Evolutionary conservation across 2,329 filamentous ascomycete genomes (phyloP).

Genomic region (Xenoacremonium recifei): DNA sequence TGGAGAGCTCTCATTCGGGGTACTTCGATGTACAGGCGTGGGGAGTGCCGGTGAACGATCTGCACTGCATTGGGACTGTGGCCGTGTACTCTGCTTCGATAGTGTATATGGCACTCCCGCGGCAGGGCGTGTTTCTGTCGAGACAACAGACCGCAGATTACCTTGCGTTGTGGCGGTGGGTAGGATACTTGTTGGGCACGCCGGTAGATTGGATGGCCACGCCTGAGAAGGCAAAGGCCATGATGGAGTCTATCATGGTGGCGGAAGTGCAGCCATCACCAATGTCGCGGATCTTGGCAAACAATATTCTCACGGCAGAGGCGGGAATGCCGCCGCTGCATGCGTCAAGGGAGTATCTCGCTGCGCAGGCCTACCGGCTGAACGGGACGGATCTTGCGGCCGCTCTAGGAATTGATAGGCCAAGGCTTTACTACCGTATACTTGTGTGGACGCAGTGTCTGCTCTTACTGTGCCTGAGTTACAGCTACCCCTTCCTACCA

Average conservation of each 20-base stretch:
- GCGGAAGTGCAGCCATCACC: slow-evolving; percentile 65
- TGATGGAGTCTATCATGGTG: slow-evolving; percentile 67
- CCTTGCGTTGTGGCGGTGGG: slow-evolving; percentile 72
- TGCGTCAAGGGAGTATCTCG: slow-evolving; percentile 64
- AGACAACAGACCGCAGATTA: slow-evolving; percentile 66
- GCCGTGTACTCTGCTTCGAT: slow-evolving; percentile 66
- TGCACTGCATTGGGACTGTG: slow-evolving; percentile 73
- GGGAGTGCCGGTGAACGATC: slow-evolving; percentile 70
- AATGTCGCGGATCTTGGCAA: slow-evolving; percentile 63
- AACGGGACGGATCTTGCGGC: slow-evolving; percentile 65
- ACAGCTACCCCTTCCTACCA: slow-evolving; percentile 39
- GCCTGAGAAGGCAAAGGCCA: slow-evolving; percentile 52
- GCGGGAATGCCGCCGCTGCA: slow-evolving; percentile 64
- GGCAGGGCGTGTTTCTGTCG: slow-evolving; percentile 68
- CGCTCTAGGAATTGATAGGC: slow-evolving; percentile 56
- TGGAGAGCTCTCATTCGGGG: slow-evolving; percentile 50
- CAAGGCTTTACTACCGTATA: slow-evolving; percentile 55
- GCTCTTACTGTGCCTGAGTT: slow-evolving; percentile 59
- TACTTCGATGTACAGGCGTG: slow-evolving; percentile 60
- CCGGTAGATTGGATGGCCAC: slow-evolving; percentile 61
- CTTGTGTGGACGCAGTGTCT: slow-evolving; percentile 64
- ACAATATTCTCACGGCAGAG: slow-evolving; percentile 73
- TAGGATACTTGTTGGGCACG: slow-evolving; percentile 69
- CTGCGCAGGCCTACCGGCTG: slow-evolving; percentile 66
- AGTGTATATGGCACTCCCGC: slow-evolving; percentile 67